These are phyloP conservation scores for Ambrosia artemisiifolia DNA, from an alignment of 129 eudicot genomes.

Conservation along the genomic window DNA sequence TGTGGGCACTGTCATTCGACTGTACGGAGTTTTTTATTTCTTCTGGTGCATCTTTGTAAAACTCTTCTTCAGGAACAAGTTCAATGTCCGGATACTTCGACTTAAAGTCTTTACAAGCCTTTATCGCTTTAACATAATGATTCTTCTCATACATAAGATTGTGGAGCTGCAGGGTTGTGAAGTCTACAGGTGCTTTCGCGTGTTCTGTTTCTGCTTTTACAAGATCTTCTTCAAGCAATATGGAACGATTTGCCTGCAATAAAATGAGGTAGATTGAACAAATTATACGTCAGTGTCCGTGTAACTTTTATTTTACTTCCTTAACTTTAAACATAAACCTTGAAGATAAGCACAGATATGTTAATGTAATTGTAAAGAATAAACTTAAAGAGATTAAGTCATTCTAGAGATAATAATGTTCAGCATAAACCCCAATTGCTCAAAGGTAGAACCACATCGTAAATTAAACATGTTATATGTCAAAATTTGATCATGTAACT, in stretches of 20 bases:
- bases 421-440: neutral
- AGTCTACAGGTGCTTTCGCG: slow-evolving; percentile 98
- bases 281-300: neutral
- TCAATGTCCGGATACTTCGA: slow-evolving; percentile 92
- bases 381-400: neutral
- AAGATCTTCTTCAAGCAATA: slow-evolving; percentile 92
- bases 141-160: slow-evolving; percentile 95
- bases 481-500: no score
- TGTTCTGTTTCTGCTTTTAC: slow-evolving; percentile 90
- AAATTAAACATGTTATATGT: neutral
- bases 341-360: neutral
- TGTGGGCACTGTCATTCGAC: slow-evolving; percentile 65
- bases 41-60: slow-evolving; percentile 73
- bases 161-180: slow-evolving; percentile 94
- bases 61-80: slow-evolving; percentile 92
- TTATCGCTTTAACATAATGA: slow-evolving; percentile 91
- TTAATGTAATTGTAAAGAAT: neutral
- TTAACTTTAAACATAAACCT: neutral
- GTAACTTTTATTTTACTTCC: neutral
- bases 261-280: neutral
- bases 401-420: neutral
- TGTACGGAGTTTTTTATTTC: slow-evolving; percentile 58
- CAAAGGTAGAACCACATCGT: neutral
- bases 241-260: slow-evolving; percentile 82
- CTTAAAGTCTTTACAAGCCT: slow-evolving; percentile 94